Evolutionary conservation across 495 filamentous ascomycete species (phyloP), one percentile per base, ranked within the genome.

Genomic region (Lophiostoma macrostomum): DNA sequence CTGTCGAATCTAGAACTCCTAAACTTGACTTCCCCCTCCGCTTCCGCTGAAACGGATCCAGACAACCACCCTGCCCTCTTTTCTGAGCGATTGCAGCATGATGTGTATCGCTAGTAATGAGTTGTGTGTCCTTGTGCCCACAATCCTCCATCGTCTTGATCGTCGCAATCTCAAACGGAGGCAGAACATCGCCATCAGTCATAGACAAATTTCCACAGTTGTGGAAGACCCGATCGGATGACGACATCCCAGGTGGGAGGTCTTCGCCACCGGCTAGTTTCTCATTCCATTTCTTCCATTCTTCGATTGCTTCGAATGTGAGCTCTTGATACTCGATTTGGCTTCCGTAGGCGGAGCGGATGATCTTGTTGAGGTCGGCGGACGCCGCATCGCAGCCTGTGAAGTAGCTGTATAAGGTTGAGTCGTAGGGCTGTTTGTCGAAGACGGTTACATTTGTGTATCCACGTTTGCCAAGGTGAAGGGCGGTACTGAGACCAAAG

Each of bases 251-350:
- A 10, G 62, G 50, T 1, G 74, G 72, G 0, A 71, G 19, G 1
- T 60, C 58, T 12, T 61, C 53, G 4, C 58, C 53, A 0, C 18
- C 53, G 0, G 41, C 36, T 1, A 76, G 50, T 20, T 70, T 62
- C 4, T 27, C 53, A 43, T 78, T 76, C 74, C 75, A 78, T 19
- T 38, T 45, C 10, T 70, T 58, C 72, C 73, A 78, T 0, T 56
- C 41, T 2, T 44, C 24, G 7, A 71, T 64, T 2, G 73, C 67
- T 27, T 73, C 69, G n/a, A 69, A 53, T 0, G 74, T 64, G 4
- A 78, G 67, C 6, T 66, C 50, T 50, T 76, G 74, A 48, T 76
- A 77, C 13, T 11, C 4, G 4, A 46, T 4, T 22, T 46, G 7
- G 5, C 19, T 46, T 4, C 27, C 42, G 42, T 46, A 46, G 6